Percentiles rank a stretch among this genome's conserved stretches.
phyloP scores from a whole-genome alignment of 495 filamentous ascomycete species.

The Podospora bellae-mahoneyi region DNA sequence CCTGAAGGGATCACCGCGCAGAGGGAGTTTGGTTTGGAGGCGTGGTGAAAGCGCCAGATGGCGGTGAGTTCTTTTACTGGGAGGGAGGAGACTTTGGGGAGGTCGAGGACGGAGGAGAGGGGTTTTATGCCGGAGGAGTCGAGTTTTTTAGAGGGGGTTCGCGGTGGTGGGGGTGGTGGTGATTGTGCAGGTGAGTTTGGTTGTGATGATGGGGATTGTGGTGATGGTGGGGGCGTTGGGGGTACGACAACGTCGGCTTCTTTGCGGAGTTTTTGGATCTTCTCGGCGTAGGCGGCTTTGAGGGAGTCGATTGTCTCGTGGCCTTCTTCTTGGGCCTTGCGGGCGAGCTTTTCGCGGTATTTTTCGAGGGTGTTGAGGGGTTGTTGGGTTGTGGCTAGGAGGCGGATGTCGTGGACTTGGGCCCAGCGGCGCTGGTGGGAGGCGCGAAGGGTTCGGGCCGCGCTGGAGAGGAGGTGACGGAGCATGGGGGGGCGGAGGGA shows the following conservation, averaged over 20 bases:
- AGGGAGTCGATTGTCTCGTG: constrained; percentile 69
- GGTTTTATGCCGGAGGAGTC: constrained; percentile 57
- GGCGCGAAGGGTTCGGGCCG: constrained; percentile 26
- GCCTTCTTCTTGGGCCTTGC: constrained; percentile 80
- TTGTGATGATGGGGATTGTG: constrained; percentile 5
- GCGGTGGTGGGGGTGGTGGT: constrained; percentile 29
- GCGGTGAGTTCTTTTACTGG: constrained; percentile 79
- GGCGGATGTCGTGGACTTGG: constrained; percentile 86
- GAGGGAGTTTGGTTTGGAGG: constrained; percentile 62
- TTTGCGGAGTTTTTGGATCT: constrained; percentile 64
- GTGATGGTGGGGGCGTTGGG: constrained; percentile 10
- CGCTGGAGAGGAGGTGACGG: constrained; percentile 34
- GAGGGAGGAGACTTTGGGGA: constrained; percentile 68
- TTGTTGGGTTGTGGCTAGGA: constrained; percentile 60
- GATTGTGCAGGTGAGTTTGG: constrained; percentile 32
- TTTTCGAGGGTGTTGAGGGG: constrained; percentile 68
- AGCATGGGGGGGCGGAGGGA: constrained; percentile 34
- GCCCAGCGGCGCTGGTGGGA: constrained; percentile 76
- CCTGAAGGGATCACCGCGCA: constrained; percentile 73
- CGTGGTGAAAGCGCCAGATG: constrained; percentile 89
- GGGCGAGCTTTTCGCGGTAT: constrained; percentile 79
- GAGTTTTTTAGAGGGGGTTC: constrained; percentile 5
- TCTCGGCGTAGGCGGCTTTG: constrained; percentile 76
- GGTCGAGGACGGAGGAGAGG: constrained; percentile 77
- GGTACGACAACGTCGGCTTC: constrained; percentile 41